Percentiles rank a stretch among this genome's conserved stretches.
Evolutionary conservation across 2,329 filamentous ascomycete species (phyloP).

Genomic region (Aspergillus sp.): DNA sequence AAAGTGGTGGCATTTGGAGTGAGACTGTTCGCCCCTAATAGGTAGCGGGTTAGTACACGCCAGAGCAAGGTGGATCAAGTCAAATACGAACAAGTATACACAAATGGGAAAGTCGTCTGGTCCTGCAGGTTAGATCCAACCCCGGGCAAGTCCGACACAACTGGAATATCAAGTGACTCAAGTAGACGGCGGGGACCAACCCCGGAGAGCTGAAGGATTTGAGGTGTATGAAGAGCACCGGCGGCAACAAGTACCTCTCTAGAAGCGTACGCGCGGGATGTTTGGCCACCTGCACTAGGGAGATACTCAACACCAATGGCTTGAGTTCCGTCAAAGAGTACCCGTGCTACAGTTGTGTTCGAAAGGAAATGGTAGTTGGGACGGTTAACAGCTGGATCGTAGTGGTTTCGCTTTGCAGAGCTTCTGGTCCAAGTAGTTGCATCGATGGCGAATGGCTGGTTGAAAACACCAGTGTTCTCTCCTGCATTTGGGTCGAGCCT

Average conservation of each 20-base stretch:
- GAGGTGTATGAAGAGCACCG: background rate
- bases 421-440: background rate
- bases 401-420: background rate
- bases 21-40: background rate
- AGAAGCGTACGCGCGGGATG: background rate
- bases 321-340: background rate
- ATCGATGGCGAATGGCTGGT: background rate
- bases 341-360: background rate
- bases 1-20: slow-evolving; percentile 1
- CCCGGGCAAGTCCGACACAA: background rate
- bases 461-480: background rate
- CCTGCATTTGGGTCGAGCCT: background rate
- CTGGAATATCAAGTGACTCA: background rate
- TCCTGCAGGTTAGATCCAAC: background rate
- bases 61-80: background rate
- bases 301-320: slow-evolving; percentile 3
- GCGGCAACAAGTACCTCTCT: background rate
- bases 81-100: background rate
- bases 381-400: background rate
- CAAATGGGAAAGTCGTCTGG: background rate
- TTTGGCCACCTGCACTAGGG: background rate
- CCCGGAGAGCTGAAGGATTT: background rate
- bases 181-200: background rate
- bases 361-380: background rate
- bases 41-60: background rate